A percentile compares a stretch with the other conserved stretches of the same genome.
Conservation (phyloP, 345 rosid genomes). For the Ceriops zippeliana region DNA sequence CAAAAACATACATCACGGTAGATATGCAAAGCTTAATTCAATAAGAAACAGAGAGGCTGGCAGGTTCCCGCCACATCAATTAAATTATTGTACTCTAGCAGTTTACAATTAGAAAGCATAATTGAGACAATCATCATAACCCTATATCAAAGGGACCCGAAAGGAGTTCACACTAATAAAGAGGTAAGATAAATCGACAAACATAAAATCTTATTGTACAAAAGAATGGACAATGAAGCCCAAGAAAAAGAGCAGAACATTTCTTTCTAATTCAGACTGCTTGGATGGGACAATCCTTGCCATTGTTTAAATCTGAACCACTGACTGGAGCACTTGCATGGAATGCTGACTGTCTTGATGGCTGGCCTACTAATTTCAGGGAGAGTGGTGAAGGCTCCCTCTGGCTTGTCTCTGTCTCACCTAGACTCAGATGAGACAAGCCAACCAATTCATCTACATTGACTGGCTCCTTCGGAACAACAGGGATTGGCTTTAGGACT, state of each 20-base stretch:
- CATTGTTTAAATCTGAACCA: conserved; percentile 47
- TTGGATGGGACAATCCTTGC: conserved; percentile 60
- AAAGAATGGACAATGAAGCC: not conserved
- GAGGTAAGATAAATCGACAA: not conserved
- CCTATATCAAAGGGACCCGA: conserved; percentile 16
- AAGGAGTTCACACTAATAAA: conserved; percentile 11
- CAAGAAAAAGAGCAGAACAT: not conserved
- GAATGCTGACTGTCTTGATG: conserved; percentile 79
- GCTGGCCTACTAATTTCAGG: conserved; percentile 60
- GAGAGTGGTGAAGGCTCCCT: conserved; percentile 61
- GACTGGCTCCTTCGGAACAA: conserved; percentile 64
- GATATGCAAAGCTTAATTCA: not conserved
- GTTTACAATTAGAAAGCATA: conserved; percentile 39
- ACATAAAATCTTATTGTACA: conserved; percentile 18
- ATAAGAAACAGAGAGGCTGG: not conserved
- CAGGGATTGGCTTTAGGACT: conserved; percentile 73
- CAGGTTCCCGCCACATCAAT: conserved; percentile 9
- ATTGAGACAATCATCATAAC: conserved; percentile 14
- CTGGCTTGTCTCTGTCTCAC: conserved; percentile 36
- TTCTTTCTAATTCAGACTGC: conserved; percentile 42
- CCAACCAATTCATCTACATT: conserved; percentile 74
- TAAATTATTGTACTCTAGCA: conserved; percentile 26
- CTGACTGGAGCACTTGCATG: conserved; percentile 63
- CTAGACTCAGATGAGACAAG: conserved; percentile 74
- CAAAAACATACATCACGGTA: no score